Conservation (phyloP, 305 asterid species). For the Fraxinus xanthoxyloides region DNA sequence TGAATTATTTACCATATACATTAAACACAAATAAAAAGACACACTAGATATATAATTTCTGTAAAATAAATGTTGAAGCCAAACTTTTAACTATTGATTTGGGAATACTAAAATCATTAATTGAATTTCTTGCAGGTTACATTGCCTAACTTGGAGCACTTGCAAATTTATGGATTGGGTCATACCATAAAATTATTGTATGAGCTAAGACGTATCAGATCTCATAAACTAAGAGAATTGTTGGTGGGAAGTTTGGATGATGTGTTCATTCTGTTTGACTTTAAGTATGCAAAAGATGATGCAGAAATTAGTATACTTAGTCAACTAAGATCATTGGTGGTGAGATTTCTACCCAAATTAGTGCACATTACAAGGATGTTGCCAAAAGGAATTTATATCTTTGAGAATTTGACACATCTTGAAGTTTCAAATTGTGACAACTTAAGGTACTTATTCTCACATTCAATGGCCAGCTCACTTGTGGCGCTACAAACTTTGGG, state of each 20-base stretch:
- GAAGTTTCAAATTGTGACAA: neutral
- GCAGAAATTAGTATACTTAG: neutral
- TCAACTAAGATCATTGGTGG: neutral
- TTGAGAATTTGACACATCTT: neutral
- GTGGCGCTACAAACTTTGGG: neutral
- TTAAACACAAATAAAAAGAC: neutral
- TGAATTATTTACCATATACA: neutral
- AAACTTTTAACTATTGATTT: neutral
- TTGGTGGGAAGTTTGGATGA: neutral
- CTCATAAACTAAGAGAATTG: neutral
- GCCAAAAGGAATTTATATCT: constrained; percentile 9
- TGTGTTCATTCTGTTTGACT: neutral
- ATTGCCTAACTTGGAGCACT: neutral
- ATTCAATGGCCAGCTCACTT: neutral
- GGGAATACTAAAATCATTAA: neutral
- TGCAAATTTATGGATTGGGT: neutral
- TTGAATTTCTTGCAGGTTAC: neutral
- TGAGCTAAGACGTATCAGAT: neutral
- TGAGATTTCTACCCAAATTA: constrained; percentile 6
- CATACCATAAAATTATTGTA: neutral
- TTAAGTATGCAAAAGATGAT: neutral
- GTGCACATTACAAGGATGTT: neutral
- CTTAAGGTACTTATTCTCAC: neutral
- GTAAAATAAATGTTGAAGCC: neutral
- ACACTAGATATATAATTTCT: neutral